These are phyloP conservation scores for Backusella luteola DNA, from an alignment of 192 early-diverging fungal genomes.

Conservation along the genomic window DNA sequence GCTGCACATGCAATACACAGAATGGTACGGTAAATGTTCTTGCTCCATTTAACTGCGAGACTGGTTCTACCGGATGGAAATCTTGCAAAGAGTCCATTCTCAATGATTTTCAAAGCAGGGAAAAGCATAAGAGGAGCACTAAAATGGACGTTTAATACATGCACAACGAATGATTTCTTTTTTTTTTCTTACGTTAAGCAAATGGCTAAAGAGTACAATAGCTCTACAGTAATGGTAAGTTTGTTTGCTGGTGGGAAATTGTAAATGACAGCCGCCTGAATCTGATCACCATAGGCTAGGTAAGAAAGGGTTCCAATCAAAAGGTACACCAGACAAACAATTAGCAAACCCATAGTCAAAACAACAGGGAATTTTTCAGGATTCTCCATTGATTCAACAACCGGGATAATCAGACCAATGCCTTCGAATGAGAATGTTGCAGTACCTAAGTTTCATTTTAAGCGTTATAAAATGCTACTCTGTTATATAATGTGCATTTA, in stretches of 20 bases:
- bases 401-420: slow-evolving; percentile 57
- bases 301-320: slow-evolving; percentile 75
- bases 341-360: slow-evolving; percentile 59
- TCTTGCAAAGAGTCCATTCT: slow-evolving; percentile 68
- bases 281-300: slow-evolving; percentile 69
- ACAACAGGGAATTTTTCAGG: slow-evolving; percentile 75
- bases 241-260: slow-evolving; percentile 67
- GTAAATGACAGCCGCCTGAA: slow-evolving; percentile 79
- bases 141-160: not conserved
- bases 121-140: slow-evolving; percentile 79
- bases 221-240: slow-evolving; percentile 62
- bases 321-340: slow-evolving; percentile 69
- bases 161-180: not conserved
- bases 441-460: slow-evolving; percentile 52
- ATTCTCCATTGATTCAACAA: slow-evolving; percentile 76
- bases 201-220: slow-evolving; percentile 85
- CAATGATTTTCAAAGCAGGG: slow-evolving; percentile 82
- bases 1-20: slow-evolving; percentile 62
- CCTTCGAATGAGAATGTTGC: slow-evolving; percentile 50
- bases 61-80: slow-evolving; percentile 42
- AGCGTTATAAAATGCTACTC: not conserved
- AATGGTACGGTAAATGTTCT: slow-evolving; percentile 65
- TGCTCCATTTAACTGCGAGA: slow-evolving; percentile 62
- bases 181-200: slow-evolving; percentile 59
- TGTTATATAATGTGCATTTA: slow-evolving; percentile 27